Evolutionary conservation across 768 basidiomycete species (phyloP).

Genomic region (Panaeolus papilionaceus): DNA sequence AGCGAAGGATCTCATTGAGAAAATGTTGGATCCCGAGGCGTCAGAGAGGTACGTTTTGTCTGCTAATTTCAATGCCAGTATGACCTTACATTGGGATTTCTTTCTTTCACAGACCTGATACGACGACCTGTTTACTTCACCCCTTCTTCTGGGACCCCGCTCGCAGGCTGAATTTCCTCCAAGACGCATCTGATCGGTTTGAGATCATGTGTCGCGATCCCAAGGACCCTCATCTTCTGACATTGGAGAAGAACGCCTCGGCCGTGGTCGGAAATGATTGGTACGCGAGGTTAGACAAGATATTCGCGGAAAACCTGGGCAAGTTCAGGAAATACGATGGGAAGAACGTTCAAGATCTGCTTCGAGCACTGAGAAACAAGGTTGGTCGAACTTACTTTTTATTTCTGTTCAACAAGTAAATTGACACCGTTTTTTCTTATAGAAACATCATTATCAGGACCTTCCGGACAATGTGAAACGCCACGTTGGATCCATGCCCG

Average conservation of each 20-base stretch:
- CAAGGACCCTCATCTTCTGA: slow-evolving; percentile 73
- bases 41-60: slow-evolving; percentile 62
- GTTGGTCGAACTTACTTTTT: slow-evolving; percentile 46
- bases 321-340: slow-evolving; percentile 99
- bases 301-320: slow-evolving; percentile 93
- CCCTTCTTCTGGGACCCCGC: slow-evolving; percentile 97
- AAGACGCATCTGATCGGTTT: slow-evolving; percentile 96
- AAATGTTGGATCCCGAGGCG: slow-evolving; percentile 83
- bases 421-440: slow-evolving; percentile 21
- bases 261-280: slow-evolving; percentile 90
- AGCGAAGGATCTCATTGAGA: slow-evolving; percentile 77
- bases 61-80: slow-evolving; percentile 8
- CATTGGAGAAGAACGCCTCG: slow-evolving; percentile 73
- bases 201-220: slow-evolving; percentile 98
- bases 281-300: slow-evolving; percentile 84
- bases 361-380: slow-evolving; percentile 95
- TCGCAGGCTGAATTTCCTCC: slow-evolving; percentile 89
- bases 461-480: slow-evolving; percentile 90
- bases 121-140: slow-evolving; percentile 85
- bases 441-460: slow-evolving; percentile 99
- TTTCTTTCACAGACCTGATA: slow-evolving; percentile 72
- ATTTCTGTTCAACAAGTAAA: neutral
- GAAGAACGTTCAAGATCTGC: slow-evolving; percentile 85
- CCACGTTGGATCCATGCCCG: slow-evolving; percentile 89
- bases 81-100: slow-evolving; percentile 11